phyloP scores from a whole-genome alignment of 305 asterid genomes.

The Solanum chacoense region DNA sequence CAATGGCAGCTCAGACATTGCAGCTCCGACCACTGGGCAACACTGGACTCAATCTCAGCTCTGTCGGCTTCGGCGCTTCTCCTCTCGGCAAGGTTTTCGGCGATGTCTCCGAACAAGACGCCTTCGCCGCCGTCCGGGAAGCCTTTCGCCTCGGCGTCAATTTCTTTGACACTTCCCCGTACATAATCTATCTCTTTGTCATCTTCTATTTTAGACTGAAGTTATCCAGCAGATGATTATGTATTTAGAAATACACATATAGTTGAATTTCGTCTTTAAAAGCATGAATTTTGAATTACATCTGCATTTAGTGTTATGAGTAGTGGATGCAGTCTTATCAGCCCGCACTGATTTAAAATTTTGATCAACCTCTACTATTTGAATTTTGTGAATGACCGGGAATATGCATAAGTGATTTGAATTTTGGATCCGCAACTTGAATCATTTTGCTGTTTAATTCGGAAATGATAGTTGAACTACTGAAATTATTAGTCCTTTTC shows the following conservation, averaged over 20 bases:
- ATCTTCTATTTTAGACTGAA: neutral
- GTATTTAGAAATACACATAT: neutral
- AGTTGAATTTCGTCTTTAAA: neutral
- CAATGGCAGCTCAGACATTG: constrained; percentile 34
- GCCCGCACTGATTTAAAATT: neutral
- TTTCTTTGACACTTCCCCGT: constrained; percentile 98
- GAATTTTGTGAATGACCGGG: neutral
- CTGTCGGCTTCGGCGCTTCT: constrained; percentile 91
- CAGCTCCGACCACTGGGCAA: constrained; percentile 73
- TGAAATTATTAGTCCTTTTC: neutral
- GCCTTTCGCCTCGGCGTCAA: constrained; percentile 79
- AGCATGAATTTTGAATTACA: neutral
- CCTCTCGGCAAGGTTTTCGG: constrained; percentile 91
- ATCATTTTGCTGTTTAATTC: neutral
- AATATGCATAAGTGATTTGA: neutral
- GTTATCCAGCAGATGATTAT: neutral
- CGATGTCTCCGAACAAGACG: constrained; percentile 61
- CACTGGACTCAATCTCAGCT: constrained; percentile 72
- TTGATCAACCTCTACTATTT: neutral
- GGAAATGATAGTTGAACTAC: neutral
- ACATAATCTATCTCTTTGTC: constrained; percentile 1
- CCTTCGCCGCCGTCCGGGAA: constrained; percentile 61
- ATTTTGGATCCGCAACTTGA: neutral
- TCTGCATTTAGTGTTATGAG: neutral
- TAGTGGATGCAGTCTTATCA: neutral